Evolutionary conservation across 2,329 filamentous ascomycete genomes (phyloP), one percentile per base, ranked within the genome.

Genomic region (Canariomyces notabilis): DNA sequence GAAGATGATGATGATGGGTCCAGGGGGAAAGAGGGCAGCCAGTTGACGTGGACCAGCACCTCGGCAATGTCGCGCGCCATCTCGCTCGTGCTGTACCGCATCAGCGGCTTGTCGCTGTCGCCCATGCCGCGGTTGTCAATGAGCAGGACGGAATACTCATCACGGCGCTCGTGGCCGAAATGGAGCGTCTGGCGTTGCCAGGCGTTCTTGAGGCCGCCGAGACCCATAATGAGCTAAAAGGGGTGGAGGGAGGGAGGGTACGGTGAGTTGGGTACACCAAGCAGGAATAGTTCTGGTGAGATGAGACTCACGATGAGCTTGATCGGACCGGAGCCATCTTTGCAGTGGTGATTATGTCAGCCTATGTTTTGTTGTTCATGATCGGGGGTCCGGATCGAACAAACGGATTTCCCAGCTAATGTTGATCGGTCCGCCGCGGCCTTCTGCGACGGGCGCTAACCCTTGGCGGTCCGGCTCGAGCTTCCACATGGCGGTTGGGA

Each of bases 111-210:
- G 67, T 87, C 85, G 39, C 84, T 89, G 51, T 77, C 76, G 46
- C 89, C 89, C 61, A 94, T 85, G 52, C 89, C 89, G 56, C 89
- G 80, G 67, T 95, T 95, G 70, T 95, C 89, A 54, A 89, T 72
- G 46, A 93, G 68, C 6, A 95, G 75, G 45, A 82, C 83, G 0
- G 85, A 83, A 69, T 89, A 94, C 54, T 75, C 70, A 50, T 80
- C 70, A 37, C 71, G 75, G 50, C 80, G 73, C 41, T 80, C 72
- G 67, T 95, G 89, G 42, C 86, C 87, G 61, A 94, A 91, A 67
- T 88, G 76, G 55, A 84, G 79, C 8, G 84, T 93, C 63, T 94
- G 89, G 43, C 87, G 80, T 70, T 94, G 88, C 86, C 87, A 94
- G 46, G 81, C 76, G 35, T 79, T 74, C 60, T 77, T 74, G 49